phyloP scores from a whole-genome alignment of 2,329 filamentous ascomycete species.

The Aureobasidium sp. region DNA sequence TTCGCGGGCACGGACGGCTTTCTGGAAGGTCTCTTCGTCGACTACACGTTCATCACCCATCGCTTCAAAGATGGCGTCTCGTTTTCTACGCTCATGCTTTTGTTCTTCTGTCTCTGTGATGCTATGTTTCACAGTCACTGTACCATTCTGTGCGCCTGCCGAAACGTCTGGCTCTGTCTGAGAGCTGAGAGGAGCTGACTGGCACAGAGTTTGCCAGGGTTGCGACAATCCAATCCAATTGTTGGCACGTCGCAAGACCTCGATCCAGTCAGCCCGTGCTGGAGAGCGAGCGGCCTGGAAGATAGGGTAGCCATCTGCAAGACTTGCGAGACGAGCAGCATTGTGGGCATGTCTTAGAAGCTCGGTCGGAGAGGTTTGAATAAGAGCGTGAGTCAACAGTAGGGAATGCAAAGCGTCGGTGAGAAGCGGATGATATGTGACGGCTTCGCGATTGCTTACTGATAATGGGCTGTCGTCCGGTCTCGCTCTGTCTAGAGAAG shows the following conservation, averaged over 20 bases:
- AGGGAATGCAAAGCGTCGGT: conserved; percentile 72
- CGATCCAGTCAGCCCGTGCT: conserved; percentile 72
- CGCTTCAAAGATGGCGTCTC: conserved; percentile 61
- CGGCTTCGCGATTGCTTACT: conserved; percentile 50
- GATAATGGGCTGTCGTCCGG: conserved; percentile 25
- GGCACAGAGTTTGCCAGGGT: conserved; percentile 66
- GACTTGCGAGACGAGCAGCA: conserved; percentile 65
- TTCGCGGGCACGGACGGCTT: conserved; percentile 56
- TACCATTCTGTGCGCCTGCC: conserved; percentile 16
- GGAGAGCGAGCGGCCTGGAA: conserved; percentile 67
- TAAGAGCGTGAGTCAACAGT: conserved; percentile 69
- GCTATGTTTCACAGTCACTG: not conserved
- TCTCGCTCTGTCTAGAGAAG: conserved; percentile 35
- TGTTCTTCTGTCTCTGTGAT: conserved; percentile 43
- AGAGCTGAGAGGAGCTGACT: conserved; percentile 37
- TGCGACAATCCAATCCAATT: conserved; percentile 62
- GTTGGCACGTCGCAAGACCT: conserved; percentile 59
- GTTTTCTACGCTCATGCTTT: conserved; percentile 53
- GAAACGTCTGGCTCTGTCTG: conserved; percentile 23
- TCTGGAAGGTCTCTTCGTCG: conserved; percentile 59
- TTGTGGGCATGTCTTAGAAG: conserved; percentile 74
- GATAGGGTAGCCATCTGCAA: conserved; percentile 73
- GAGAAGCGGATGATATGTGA: conserved; percentile 76
- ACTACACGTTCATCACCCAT: conserved; percentile 61
- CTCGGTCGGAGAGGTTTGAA: conserved; percentile 72